These are phyloP conservation scores for Dictyophora rubrovolvata DNA, from an alignment of 768 basidiomycete species.

Conservation along the genomic window DNA sequence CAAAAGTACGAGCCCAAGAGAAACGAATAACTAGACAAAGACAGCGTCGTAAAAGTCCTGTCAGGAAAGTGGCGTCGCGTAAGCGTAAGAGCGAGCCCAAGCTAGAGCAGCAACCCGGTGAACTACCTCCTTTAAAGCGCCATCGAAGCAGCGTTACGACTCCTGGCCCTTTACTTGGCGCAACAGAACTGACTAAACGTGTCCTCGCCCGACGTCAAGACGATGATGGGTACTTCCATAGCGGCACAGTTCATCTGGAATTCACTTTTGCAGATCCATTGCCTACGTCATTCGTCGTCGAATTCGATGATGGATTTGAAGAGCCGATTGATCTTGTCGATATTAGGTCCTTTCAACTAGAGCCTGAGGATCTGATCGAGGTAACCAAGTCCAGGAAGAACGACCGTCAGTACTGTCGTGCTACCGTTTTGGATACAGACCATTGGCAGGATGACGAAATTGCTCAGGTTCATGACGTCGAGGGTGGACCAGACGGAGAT, in stretches of 20 bases:
- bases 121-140: constrained; percentile 1
- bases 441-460: constrained; percentile 27
- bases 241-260: constrained; percentile 41
- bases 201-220: constrained; percentile 3
- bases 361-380: constrained; percentile 48
- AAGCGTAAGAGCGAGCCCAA: constrained; percentile 5
- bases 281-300: constrained; percentile 31
- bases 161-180: neutral
- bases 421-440: constrained; percentile 18
- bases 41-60: neutral
- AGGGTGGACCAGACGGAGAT: constrained; percentile 6
- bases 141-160: neutral
- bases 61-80: neutral
- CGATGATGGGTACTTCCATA: constrained; percentile 35
- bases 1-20: neutral
- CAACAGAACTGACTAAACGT: neutral
- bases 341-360: constrained; percentile 43
- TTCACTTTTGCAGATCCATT: constrained; percentile 16
- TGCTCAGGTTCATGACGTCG: constrained; percentile 21
- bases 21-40: neutral
- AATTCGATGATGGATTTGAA: constrained; percentile 58
- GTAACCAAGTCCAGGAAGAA: constrained; percentile 22
- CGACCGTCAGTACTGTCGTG: constrained; percentile 21
- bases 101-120: neutral
- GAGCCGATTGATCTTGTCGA: constrained; percentile 38